Evolutionary conservation across 768 basidiomycete species (phyloP).

Genomic region (Tricholoma matsutake): DNA sequence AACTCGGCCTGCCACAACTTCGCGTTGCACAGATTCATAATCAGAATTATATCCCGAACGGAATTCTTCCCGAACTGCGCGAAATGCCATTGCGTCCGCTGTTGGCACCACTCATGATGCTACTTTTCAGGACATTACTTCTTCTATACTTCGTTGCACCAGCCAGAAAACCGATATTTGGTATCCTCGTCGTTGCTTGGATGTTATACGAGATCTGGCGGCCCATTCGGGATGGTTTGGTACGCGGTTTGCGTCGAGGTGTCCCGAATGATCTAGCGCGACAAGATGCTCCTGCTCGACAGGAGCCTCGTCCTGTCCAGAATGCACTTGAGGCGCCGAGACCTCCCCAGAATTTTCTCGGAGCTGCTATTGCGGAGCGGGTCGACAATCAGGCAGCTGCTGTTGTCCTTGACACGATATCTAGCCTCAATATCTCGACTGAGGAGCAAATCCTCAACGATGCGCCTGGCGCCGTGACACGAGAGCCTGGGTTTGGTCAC

Average conservation of each 20-base stretch:
- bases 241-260: conserved; percentile 35
- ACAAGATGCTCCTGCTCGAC: conserved; percentile 11
- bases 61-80: conserved; percentile 39
- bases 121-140: conserved; percentile 63
- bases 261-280: conserved; percentile 24
- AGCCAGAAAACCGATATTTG: conserved; percentile 67
- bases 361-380: conserved; percentile 15
- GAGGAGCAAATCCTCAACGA: conserved; percentile 53
- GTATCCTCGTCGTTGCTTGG: conserved; percentile 63
- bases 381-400: conserved; percentile 30
- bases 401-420: conserved; percentile 45
- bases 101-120: conserved; percentile 62
- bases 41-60: conserved; percentile 34
- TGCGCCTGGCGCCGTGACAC: conserved; percentile 21
- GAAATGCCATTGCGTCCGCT: conserved; percentile 67
- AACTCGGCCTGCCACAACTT: conserved; percentile 58
- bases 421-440: conserved; percentile 51
- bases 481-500: conserved; percentile 48
- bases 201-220: conserved; percentile 76
- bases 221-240: conserved; percentile 50
- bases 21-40: conserved; percentile 33
- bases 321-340: conserved; percentile 15
- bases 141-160: conserved; percentile 79
- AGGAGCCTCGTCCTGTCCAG: conserved; percentile 13
- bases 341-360: conserved; percentile 15